phyloP scores from a whole-genome alignment of 2,329 filamentous ascomycete genomes.

The Monosporascus sp. region DNA sequence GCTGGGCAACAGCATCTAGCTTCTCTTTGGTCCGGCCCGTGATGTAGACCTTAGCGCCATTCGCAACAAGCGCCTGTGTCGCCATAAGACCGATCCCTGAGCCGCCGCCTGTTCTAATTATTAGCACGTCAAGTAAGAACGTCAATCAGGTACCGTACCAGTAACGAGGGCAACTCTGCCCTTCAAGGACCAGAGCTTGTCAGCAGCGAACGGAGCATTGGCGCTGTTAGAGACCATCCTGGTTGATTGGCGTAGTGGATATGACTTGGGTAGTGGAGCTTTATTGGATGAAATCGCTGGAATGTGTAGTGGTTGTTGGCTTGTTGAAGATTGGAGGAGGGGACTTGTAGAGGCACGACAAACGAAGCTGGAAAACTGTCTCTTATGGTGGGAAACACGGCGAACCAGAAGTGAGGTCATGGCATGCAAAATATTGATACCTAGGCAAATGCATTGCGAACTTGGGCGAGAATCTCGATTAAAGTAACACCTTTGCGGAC shows the following conservation, averaged over 20 bases:
- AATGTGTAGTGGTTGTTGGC: background rate
- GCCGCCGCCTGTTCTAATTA: conserved; percentile 37
- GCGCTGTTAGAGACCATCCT: conserved; percentile 22
- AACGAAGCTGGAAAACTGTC: conserved; percentile 4
- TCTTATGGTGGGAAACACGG: conserved; percentile 12
- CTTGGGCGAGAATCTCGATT: conserved; percentile 1
- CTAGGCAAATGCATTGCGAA: conserved; percentile 3
- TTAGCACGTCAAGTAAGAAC: background rate
- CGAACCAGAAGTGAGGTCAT: conserved; percentile 17
- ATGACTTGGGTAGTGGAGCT: background rate
- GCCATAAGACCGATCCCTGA: conserved; percentile 67
- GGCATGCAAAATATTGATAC: conserved; percentile 14
- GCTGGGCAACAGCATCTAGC: conserved; percentile 54
- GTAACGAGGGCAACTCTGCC: conserved; percentile 42
- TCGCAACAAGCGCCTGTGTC: conserved; percentile 59
- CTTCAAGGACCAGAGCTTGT: conserved; percentile 36
- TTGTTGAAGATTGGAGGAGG: background rate
- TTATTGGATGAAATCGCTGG: background rate
- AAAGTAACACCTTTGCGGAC: background rate
- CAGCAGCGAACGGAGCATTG: conserved; percentile 28
- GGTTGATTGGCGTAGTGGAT: conserved; percentile 2
- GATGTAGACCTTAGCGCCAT: conserved; percentile 67
- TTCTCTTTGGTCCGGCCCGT: conserved; percentile 60
- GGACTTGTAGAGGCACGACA: conserved; percentile 3
- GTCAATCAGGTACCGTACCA: conserved; percentile 22